Conservation (phyloP, 768 basidiomycete genomes). For the Lentinula boryana region DNA sequence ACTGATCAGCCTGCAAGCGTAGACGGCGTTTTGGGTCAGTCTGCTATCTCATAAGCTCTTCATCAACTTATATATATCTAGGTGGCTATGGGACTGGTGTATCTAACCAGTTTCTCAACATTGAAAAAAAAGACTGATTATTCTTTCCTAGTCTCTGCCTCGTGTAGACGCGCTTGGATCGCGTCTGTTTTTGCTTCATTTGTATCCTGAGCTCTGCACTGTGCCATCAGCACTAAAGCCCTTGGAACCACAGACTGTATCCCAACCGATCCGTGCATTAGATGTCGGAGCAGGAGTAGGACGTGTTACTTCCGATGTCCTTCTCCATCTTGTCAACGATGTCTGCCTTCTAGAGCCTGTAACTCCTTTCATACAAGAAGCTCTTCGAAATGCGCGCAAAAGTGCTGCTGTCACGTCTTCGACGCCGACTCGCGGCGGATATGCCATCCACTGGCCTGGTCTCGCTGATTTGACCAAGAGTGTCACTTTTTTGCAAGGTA, state of each 20-base stretch:
- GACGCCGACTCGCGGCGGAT: slow-evolving; percentile 9
- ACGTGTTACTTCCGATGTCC: slow-evolving; percentile 81
- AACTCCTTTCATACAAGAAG: slow-evolving; percentile 67
- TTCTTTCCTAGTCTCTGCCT: slow-evolving; percentile 64
- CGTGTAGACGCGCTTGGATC: slow-evolving; percentile 88
- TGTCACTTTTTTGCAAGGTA: slow-evolving; percentile 73
- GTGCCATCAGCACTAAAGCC: slow-evolving; percentile 70
- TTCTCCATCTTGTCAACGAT: slow-evolving; percentile 83
- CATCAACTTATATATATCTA: not conserved
- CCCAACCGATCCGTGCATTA: slow-evolving; percentile 57
- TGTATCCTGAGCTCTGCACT: slow-evolving; percentile 73
- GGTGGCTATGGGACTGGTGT: slow-evolving; percentile 30
- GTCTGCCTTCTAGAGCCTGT: slow-evolving; percentile 92
- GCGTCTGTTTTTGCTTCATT: slow-evolving; percentile 76
- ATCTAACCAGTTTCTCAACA: slow-evolving; percentile 5
- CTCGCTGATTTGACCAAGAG: slow-evolving; percentile 58
- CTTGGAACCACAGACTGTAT: slow-evolving; percentile 22
- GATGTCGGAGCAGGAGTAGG: slow-evolving; percentile 96
- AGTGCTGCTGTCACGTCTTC: slow-evolving; percentile 20
- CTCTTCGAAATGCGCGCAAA: slow-evolving; percentile 35
- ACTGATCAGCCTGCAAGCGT: slow-evolving; percentile 45
- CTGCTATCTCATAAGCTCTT: not conserved
- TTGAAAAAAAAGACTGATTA: slow-evolving; percentile 1
- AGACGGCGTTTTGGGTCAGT: slow-evolving; percentile 1
- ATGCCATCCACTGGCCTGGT: slow-evolving; percentile 50